phyloP scores from a whole-genome alignment of 805 yeast species.

The Sugiyamaella floridensis region DNA sequence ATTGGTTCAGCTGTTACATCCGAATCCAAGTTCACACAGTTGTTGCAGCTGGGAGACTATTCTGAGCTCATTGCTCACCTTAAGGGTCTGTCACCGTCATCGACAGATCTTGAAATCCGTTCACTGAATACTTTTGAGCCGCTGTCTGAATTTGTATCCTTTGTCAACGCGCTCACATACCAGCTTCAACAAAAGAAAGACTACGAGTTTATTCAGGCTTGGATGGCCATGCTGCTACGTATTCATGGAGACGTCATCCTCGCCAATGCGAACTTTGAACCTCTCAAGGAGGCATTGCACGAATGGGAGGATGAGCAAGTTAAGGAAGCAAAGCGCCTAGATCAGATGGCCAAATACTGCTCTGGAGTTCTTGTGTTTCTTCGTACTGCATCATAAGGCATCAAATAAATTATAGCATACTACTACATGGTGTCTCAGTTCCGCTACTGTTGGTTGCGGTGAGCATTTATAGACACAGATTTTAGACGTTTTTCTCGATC shows the following conservation, averaged over 20 bases:
- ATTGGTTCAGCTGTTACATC: slow-evolving; percentile 2
- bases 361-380: slow-evolving; percentile 69
- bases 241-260: slow-evolving; percentile 76
- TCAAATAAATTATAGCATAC: background rate
- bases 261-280: slow-evolving; percentile 20
- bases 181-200: slow-evolving; percentile 54
- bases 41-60: slow-evolving; percentile 54
- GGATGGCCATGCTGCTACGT: slow-evolving; percentile 64
- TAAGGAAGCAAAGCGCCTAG: slow-evolving; percentile 44
- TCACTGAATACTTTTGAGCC: slow-evolving; percentile 62
- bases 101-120: slow-evolving; percentile 79
- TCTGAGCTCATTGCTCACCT: slow-evolving; percentile 48
- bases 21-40: slow-evolving; percentile 58
- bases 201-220: slow-evolving; percentile 75
- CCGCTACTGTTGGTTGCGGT: background rate
- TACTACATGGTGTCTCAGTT: background rate
- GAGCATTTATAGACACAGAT: slow-evolving; percentile 1
- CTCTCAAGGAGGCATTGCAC: slow-evolving; percentile 41
- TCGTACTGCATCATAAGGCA: slow-evolving; percentile 14
- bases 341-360: slow-evolving; percentile 67
- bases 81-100: slow-evolving; percentile 61
- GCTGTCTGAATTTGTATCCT: slow-evolving; percentile 54
- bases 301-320: slow-evolving; percentile 43
- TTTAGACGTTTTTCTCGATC: slow-evolving; percentile 5
- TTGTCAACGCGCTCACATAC: slow-evolving; percentile 57